These are phyloP conservation scores for Phtheirospermum japonicum DNA, from an alignment of 257 asterid species.

Conservation along the genomic window DNA sequence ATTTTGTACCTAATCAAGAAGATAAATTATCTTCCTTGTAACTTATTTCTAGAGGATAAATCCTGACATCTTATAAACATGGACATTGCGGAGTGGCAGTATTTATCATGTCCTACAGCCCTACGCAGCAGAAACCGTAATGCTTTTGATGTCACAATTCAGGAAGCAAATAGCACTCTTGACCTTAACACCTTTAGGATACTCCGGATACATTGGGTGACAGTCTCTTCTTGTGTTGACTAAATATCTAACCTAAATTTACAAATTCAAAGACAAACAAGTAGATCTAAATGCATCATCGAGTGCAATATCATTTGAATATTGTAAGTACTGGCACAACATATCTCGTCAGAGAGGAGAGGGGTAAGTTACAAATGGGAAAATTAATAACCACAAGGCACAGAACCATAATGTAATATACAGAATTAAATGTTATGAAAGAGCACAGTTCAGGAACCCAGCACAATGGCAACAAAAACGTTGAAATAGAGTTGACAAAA, in stretches of 20 bases:
- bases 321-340: slow-evolving; percentile 15
- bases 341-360: slow-evolving; percentile 6
- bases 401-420: not conserved
- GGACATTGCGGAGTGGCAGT: slow-evolving; percentile 6
- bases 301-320: not conserved
- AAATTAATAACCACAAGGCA: not conserved
- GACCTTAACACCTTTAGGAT: not conserved
- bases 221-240: not conserved
- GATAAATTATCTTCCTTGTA: slow-evolving; percentile 2
- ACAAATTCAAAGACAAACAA: not conserved
- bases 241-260: not conserved
- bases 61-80: slow-evolving; percentile 6
- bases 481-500: slow-evolving; percentile 6
- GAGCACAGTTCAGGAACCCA: slow-evolving; percentile 7
- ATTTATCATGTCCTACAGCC: not conserved
- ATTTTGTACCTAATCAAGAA: not conserved
- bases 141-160: not conserved
- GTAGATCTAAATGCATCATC: slow-evolving; percentile 15
- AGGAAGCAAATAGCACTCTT: not conserved
- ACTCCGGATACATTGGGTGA: not conserved
- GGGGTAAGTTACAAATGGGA: not conserved
- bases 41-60: slow-evolving; percentile 11
- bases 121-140: too few species aligned
- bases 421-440: not conserved
- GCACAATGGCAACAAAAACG: slow-evolving; percentile 3